Percentiles rank a stretch among this genome's conserved stretches.
phyloP scores from a whole-genome alignment of 129 eudicot species.

The Glebionis coronaria region DNA sequence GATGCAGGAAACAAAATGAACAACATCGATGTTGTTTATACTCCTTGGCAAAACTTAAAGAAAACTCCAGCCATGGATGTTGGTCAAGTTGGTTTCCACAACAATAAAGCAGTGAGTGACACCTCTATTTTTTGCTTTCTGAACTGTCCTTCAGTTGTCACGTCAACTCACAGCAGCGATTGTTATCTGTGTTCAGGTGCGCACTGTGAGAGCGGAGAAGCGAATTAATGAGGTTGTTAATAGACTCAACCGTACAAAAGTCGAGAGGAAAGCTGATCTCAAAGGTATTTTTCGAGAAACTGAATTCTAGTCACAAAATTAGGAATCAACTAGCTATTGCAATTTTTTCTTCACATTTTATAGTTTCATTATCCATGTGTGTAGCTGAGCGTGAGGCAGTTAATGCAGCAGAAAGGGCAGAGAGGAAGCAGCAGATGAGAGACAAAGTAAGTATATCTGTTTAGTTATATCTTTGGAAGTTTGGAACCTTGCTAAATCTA shows the following conservation, averaged over 20 bases:
- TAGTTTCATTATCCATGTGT: slow-evolving; percentile 27
- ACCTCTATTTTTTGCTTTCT: background rate
- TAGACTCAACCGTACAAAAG: slow-evolving; percentile 86
- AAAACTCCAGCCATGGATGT: slow-evolving; percentile 99
- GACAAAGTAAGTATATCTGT: slow-evolving; percentile 60
- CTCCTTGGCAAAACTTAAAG: slow-evolving; percentile 93
- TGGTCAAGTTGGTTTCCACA: slow-evolving; percentile 99
- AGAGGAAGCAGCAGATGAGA: slow-evolving; percentile 79
- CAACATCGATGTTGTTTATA: slow-evolving; percentile 95
- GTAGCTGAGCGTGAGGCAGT: slow-evolving; percentile 93
- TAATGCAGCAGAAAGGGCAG: slow-evolving; percentile 91
- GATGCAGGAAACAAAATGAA: slow-evolving; percentile 88
- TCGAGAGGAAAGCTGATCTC: slow-evolving; percentile 86
- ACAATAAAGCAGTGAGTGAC: slow-evolving; percentile 64
- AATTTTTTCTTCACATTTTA: slow-evolving; percentile 8
- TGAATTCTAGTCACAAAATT: background rate
- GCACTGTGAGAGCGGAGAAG: slow-evolving; percentile 92
- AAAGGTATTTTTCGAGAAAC: slow-evolving; percentile 47
- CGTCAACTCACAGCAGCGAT: background rate
- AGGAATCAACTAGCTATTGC: background rate
- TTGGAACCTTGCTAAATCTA: background rate
- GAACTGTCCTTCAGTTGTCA: background rate
- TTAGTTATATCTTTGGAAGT: background rate
- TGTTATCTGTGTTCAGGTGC: slow-evolving; percentile 55
- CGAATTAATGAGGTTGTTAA: slow-evolving; percentile 93